Evolutionary conservation across 2,329 filamentous ascomycete genomes (phyloP).

Genomic region (Aspergillus caelatus): DNA sequence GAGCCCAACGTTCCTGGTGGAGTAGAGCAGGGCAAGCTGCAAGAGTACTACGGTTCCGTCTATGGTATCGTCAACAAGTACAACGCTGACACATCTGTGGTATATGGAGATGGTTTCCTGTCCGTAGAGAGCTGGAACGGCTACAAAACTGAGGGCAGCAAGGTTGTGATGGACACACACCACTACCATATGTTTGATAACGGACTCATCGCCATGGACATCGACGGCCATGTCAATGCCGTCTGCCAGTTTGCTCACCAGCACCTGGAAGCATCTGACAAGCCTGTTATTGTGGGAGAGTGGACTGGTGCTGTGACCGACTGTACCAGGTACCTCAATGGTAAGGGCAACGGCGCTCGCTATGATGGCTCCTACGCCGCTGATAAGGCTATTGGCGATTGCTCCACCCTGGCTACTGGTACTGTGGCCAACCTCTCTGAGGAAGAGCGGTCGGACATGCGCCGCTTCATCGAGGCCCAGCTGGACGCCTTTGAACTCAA

Average conservation of each 20-base stretch:
- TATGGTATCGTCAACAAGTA: slow-evolving; percentile 50
- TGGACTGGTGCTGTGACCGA: slow-evolving; percentile 70
- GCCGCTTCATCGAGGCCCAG: slow-evolving; percentile 51
- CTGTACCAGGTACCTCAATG: slow-evolving; percentile 57
- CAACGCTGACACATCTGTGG: slow-evolving; percentile 52
- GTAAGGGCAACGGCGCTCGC: slow-evolving; percentile 61
- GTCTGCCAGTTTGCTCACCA: slow-evolving; percentile 58
- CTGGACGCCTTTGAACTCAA: slow-evolving; percentile 48
- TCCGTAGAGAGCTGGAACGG: slow-evolving; percentile 62
- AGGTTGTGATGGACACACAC: slow-evolving; percentile 67
- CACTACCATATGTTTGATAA: slow-evolving; percentile 68
- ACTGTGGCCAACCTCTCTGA: slow-evolving; percentile 49
- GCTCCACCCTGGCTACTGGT: slow-evolving; percentile 52
- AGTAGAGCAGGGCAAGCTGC: slow-evolving; percentile 48
- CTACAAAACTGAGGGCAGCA: slow-evolving; percentile 55
- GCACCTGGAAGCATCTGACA: slow-evolving; percentile 58
- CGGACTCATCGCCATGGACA: slow-evolving; percentile 52
- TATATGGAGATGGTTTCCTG: slow-evolving; percentile 55
- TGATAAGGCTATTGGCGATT: slow-evolving; percentile 55
- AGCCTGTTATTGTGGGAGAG: slow-evolving; percentile 70
- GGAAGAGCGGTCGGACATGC: slow-evolving; percentile 40
- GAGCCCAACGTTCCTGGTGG: slow-evolving; percentile 45
- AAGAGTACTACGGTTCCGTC: slow-evolving; percentile 59
- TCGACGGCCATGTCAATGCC: slow-evolving; percentile 56
- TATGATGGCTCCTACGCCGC: slow-evolving; percentile 58